A percentile compares a stretch with the other conserved stretches of the same genome.
Evolutionary conservation across 768 basidiomycete species (phyloP).

Genomic region (Chalciporus pseudorubinellus): DNA sequence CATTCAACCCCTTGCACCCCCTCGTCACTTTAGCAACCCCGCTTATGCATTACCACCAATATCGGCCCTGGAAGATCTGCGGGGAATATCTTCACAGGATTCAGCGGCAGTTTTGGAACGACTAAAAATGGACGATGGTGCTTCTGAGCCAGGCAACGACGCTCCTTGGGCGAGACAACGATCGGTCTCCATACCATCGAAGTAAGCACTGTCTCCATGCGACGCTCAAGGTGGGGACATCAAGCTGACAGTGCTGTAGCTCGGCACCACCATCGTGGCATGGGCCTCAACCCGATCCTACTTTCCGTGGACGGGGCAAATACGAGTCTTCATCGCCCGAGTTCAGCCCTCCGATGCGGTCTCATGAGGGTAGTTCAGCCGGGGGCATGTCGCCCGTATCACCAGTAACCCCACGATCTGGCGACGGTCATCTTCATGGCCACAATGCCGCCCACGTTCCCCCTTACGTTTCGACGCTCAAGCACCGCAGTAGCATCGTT

Average conservation of each 20-base stretch:
- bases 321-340: slow-evolving; percentile 23
- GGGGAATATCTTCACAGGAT: slow-evolving; percentile 50
- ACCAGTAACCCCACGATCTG: slow-evolving; percentile 53
- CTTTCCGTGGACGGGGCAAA: slow-evolving; percentile 10
- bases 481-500: slow-evolving; percentile 7
- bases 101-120: slow-evolving; percentile 66
- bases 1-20: slow-evolving; percentile 35
- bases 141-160: slow-evolving; percentile 20
- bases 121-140: slow-evolving; percentile 52
- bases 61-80: slow-evolving; percentile 62
- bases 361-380: slow-evolving; percentile 45
- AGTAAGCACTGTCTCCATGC: slow-evolving; percentile 18
- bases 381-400: slow-evolving; percentile 50
- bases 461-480: slow-evolving; percentile 5
- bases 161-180: slow-evolving; percentile 41
- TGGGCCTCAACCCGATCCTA: slow-evolving; percentile 9
- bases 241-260: slow-evolving; percentile 11
- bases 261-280: slow-evolving; percentile 24
- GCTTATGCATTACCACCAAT: slow-evolving; percentile 65
- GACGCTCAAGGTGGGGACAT: background rate
- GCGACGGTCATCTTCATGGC: slow-evolving; percentile 13
- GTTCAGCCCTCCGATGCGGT: slow-evolving; percentile 29
- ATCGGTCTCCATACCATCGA: slow-evolving; percentile 42
- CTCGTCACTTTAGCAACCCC: slow-evolving; percentile 30
- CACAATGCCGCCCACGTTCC: too few species aligned